Evolutionary conservation across 2,329 filamentous ascomycete species (phyloP), one percentile per base, ranked within the genome.

Genomic region (Dactylonectria macrodidyma): DNA sequence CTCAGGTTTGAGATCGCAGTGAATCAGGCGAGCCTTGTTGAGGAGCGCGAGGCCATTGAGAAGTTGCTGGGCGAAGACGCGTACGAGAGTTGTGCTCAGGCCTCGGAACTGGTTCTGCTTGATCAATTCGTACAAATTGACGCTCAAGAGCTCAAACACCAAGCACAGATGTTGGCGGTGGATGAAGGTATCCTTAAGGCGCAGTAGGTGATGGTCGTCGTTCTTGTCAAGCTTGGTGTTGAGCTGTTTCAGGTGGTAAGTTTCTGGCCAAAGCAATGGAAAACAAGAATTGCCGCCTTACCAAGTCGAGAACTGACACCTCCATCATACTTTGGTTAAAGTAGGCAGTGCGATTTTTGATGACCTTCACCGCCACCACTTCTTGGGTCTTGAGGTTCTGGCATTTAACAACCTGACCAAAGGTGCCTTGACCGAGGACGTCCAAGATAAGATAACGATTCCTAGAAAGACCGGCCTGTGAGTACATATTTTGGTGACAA

Each of bases 271-370:
- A 30, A 58, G 14, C 30, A 34, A 8, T 10, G 36, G 24, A 22
- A 10, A 8, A 44, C 22, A 33, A 22, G n/a, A 19, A 38, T 16
- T 34, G 19, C 33, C 30, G 22, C 75, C 89, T 65, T 87, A 97
- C 94, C 87, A 99, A 80, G 81, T 99, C 96, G 65, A 99, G 87
- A 26, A 99, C 96, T 2, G 96, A 99, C 36, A 99, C 96, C 80
- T 99, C 96, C 96, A 99, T 99, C 96, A 99, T 99, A 81, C 96
- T 98, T 82, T 99, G 96, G 79, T 99, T 99, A 85, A 99, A 99
- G 81, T 99, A 99, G 44, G 96, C 96, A 2, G 96, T 99, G 77
- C 95, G 92, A 82, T 99, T 99, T 84, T 99, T 99, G 84, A 99
- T 96, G 62, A 99, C 96, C 84, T 99, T 99, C 74, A 99, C 96